Conservation (phyloP, 371 early-diverging fungal species). For the Rhizopus arrhizus region DNA sequence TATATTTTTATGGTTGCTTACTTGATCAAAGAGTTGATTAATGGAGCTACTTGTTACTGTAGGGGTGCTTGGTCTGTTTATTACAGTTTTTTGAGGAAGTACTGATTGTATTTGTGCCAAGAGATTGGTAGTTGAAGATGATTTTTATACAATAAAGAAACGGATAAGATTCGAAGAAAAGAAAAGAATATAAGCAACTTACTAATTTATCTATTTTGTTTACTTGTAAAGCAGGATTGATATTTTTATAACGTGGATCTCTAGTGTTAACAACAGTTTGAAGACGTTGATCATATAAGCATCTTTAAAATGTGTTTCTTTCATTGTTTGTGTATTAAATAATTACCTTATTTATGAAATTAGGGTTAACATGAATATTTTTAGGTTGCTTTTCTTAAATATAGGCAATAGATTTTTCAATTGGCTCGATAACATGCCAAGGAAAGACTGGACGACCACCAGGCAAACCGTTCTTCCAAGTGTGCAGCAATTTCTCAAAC, state of each 20-base stretch:
- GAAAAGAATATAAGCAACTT: no score
- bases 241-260: slow-evolving; percentile 31
- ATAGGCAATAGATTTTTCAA: slow-evolving; percentile 59
- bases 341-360: slow-evolving; percentile 58
- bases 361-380: slow-evolving; percentile 66
- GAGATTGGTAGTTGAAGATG: slow-evolving; percentile 21
- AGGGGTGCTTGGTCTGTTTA: background rate
- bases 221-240: slow-evolving; percentile 7
- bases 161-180: background rate
- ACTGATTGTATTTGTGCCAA: slow-evolving; percentile 33
- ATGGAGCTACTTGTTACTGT: slow-evolving; percentile 19
- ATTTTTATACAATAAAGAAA: slow-evolving; percentile 5
- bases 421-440: slow-evolving; percentile 54
- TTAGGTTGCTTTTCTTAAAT: slow-evolving; percentile 36
- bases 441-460: slow-evolving; percentile 67
- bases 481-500: slow-evolving; percentile 75
- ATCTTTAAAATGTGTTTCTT: no score
- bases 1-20: slow-evolving; percentile 11
- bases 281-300: slow-evolving; percentile 7
- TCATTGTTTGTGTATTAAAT: no score
- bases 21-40: slow-evolving; percentile 38
- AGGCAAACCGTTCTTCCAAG: slow-evolving; percentile 79
- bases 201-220: no score
- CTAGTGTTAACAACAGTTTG: slow-evolving; percentile 2
- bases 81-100: slow-evolving; percentile 15